phyloP scores from a whole-genome alignment of 352 stramenopile species.

The Poterioochromonas sp. region DNA sequence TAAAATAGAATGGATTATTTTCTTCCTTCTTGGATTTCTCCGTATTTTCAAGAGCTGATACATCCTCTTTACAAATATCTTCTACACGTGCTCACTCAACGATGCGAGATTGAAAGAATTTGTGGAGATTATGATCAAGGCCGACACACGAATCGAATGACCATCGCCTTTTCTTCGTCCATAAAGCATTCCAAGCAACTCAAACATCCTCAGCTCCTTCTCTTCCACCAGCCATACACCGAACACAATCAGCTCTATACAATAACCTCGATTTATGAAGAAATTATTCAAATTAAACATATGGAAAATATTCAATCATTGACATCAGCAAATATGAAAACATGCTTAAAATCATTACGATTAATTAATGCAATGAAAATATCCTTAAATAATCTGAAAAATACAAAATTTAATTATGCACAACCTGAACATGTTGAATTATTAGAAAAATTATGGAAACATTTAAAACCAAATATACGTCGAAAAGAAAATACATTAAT shows the following conservation, averaged over 20 bases:
- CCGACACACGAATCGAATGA: background rate
- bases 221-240: background rate
- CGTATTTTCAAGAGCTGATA: too few relatives aligned
- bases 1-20: too few relatives aligned
- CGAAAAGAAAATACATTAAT: background rate
- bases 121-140: background rate
- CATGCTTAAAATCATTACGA: background rate
- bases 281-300: background rate
- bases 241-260: too few relatives aligned
- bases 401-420: background rate
- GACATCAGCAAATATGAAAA: background rate
- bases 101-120: conserved; percentile 7
- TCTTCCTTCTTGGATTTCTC: too few relatives aligned
- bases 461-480: background rate
- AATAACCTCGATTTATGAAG: background rate
- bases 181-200: background rate
- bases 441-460: background rate
- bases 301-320: background rate
- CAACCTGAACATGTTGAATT: conserved; percentile 7
- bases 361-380: background rate
- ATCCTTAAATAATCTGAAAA: background rate
- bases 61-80: background rate
- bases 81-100: background rate
- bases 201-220: background rate
- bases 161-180: background rate